Conservation (phyloP, 768 basidiomycete species). For the Rhodotorula toruloides region DNA sequence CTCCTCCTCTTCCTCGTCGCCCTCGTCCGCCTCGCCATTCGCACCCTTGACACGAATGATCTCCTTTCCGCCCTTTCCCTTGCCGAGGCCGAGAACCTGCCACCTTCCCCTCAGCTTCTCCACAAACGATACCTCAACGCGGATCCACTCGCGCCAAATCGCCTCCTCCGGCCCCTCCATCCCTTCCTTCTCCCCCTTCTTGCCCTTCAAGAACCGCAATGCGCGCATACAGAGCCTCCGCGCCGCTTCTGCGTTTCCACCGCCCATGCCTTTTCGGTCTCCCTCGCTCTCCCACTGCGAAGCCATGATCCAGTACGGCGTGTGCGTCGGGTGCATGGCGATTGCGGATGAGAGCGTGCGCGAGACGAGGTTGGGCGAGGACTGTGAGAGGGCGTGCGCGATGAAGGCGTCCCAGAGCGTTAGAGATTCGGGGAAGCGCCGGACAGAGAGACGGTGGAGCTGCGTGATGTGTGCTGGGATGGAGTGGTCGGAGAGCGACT, state of each 20-base stretch:
- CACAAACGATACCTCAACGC: constrained; percentile 39
- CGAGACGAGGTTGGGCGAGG: constrained; percentile 35
- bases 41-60: constrained; percentile 20
- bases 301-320: constrained; percentile 41
- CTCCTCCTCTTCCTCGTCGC: constrained; percentile 30
- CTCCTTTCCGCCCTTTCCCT: constrained; percentile 21
- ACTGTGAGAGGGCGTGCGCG: constrained; percentile 35
- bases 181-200: neutral
- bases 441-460: constrained; percentile 36
- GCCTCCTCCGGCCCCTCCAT: constrained; percentile 16
- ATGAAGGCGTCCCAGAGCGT: constrained; percentile 39
- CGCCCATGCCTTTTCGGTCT: constrained; percentile 39
- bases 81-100: constrained; percentile 37
- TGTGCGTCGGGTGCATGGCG: constrained; percentile 39
- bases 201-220: constrained; percentile 40
- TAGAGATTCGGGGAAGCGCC: constrained; percentile 38
- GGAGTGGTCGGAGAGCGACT: constrained; percentile 40
- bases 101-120: constrained; percentile 34
- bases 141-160: constrained; percentile 41
- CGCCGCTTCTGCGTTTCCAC: constrained; percentile 40
- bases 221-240: constrained; percentile 40
- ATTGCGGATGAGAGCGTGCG: constrained; percentile 37
- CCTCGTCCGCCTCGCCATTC: constrained; percentile 4
- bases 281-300: constrained; percentile 42
- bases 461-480: constrained; percentile 41